Evolutionary conservation across 257 asterid genomes (phyloP).

Genomic region (Solanum medicagineum): DNA sequence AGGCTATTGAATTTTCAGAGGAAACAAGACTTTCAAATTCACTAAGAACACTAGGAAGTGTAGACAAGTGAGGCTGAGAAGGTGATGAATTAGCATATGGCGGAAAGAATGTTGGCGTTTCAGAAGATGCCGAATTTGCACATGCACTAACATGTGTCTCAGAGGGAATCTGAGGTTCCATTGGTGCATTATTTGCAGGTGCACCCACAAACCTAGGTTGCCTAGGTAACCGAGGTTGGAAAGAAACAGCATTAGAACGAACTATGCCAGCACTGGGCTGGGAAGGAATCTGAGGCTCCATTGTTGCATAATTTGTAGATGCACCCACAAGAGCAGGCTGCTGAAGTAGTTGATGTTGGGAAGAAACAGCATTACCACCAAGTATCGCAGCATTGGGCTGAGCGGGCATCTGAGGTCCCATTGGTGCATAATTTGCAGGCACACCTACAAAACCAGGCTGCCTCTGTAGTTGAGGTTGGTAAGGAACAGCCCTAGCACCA

Average conservation of each 20-base stretch:
- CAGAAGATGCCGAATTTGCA: neutral
- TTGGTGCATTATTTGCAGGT: neutral
- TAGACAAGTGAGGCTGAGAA: conserved; percentile 5
- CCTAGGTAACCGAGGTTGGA: conserved; percentile 7
- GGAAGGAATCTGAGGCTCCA: conserved; percentile 12
- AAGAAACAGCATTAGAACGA: conserved; percentile 7
- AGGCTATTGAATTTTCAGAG: neutral
- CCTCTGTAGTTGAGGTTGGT: conserved; percentile 5
- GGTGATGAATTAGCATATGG: neutral
- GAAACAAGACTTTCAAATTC: neutral
- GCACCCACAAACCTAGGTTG: conserved; percentile 2
- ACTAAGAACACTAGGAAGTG: neutral
- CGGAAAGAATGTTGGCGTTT: neutral
- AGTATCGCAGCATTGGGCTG: conserved; percentile 2
- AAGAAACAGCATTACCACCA: conserved; percentile 6
- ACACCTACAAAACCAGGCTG: conserved; percentile 2
- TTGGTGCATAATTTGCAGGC: neutral
- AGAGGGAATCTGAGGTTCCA: conserved; percentile 16
- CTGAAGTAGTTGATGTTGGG: conserved; percentile 4
- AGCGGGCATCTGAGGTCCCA: conserved; percentile 11
- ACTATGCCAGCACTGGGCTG: neutral
- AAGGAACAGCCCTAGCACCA: conserved; percentile 6
- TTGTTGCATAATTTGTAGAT: conserved; percentile 1
- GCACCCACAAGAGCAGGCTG: conserved; percentile 3
- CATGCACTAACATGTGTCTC: neutral